phyloP scores from a whole-genome alignment of 768 basidiomycete genomes.

The Nidula microcarpa region DNA sequence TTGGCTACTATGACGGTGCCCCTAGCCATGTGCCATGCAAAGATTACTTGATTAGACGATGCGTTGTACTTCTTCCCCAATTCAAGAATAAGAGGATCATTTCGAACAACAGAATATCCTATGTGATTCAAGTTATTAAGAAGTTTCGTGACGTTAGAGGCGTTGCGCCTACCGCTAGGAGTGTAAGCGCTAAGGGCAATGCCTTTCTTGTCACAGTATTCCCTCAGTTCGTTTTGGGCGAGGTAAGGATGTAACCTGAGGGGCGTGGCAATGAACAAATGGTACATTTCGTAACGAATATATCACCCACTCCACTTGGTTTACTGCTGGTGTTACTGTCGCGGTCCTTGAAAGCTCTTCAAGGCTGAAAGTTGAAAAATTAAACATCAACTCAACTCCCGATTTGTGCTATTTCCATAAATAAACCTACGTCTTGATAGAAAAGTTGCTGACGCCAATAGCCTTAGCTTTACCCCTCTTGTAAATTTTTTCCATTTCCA shows the following conservation, averaged over 20 bases:
- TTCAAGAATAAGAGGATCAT: background rate
- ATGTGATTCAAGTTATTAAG: background rate
- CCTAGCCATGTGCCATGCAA: background rate
- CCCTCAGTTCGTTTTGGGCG: background rate
- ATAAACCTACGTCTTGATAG: conserved; percentile 1
- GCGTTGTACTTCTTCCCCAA: background rate
- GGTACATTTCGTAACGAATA: too few species aligned
- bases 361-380: background rate
- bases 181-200: background rate
- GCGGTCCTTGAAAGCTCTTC: background rate
- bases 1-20: background rate
- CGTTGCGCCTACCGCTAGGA: background rate
- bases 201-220: background rate
- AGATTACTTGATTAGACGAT: background rate
- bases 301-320: background rate
- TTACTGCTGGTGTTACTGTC: background rate
- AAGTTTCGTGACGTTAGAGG: background rate
- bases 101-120: background rate
- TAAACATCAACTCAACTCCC: too few species aligned
- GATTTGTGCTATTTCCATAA: background rate
- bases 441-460: background rate
- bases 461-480: background rate
- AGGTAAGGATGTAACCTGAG: background rate
- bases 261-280: too few species aligned
- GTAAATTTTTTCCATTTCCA: background rate